Conservation (phyloP, 176 grass and related monocot species). For the Phragmites australis region DNA sequence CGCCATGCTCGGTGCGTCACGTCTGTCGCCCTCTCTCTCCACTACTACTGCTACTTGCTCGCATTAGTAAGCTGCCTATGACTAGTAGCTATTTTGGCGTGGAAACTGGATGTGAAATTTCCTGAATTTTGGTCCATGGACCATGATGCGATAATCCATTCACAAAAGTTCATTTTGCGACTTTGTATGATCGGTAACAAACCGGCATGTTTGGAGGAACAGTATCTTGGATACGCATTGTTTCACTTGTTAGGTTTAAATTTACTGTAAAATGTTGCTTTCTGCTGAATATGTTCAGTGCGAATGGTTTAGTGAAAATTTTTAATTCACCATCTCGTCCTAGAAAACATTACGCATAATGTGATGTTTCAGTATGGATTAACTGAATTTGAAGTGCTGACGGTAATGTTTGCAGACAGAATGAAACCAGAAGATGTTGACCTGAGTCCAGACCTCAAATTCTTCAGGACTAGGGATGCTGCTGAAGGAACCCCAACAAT, state of each 20-base stretch:
- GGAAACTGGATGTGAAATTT: background rate
- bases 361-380: background rate
- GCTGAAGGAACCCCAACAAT: conserved; percentile 47
- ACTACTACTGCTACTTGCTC: background rate
- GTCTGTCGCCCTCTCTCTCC: background rate
- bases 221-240: no score
- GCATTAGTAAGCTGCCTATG: background rate
- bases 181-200: background rate
- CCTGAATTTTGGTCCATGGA: background rate
- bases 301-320: background rate
- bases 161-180: background rate
- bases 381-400: background rate
- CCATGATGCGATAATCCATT: background rate
- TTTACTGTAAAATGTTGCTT: background rate
- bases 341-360: no score
- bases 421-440: conserved; percentile 79
- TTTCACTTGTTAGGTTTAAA: background rate
- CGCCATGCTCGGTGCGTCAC: conserved; percentile 55
- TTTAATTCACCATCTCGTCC: background rate
- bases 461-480: conserved; percentile 44
- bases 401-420: conserved; percentile 48
- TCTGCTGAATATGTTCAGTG: background rate
- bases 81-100: no score
- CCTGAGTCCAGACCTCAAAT: conserved; percentile 49
- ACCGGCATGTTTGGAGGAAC: background rate